Percentiles rank a stretch among this genome's conserved stretches.
phyloP scores from a whole-genome alignment of 2,329 filamentous ascomycete genomes.

The Monosporascus sp. region DNA sequence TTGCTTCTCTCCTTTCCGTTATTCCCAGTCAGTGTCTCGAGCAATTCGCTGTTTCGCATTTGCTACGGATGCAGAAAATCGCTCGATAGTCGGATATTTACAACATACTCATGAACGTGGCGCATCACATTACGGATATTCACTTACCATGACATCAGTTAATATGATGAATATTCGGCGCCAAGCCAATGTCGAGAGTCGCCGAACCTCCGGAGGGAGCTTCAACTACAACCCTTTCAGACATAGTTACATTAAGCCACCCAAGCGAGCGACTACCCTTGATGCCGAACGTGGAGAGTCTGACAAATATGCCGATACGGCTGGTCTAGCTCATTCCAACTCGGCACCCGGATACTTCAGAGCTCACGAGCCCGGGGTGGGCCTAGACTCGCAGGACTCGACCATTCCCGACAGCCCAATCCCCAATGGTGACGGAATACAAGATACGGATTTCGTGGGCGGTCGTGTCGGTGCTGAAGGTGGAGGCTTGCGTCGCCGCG shows the following conservation, averaged over 20 bases:
- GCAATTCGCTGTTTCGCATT: no score
- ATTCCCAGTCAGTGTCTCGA: no score
- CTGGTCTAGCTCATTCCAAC: neutral
- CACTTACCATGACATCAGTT: neutral
- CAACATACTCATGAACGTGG: no score
- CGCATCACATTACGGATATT: neutral
- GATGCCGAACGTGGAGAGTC: neutral
- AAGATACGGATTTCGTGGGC: constrained; percentile 4
- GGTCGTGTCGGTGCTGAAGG: constrained; percentile 5
- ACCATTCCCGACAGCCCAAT: constrained; percentile 2
- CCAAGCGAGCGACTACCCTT: neutral
- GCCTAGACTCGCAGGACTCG: constrained; percentile 14
- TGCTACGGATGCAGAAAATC: no score
- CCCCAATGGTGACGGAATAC: neutral
- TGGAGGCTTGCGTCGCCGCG: neutral
- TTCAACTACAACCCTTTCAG: neutral
- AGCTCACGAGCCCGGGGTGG: constrained; percentile 5
- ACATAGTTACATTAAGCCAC: neutral
- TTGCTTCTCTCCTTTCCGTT: no score
- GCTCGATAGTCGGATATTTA: no score
- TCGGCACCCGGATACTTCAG: neutral
- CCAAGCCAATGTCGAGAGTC: neutral
- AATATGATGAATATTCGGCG: neutral
- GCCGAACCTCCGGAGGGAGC: neutral
- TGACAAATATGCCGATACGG: neutral